Conservation (phyloP, 805 yeast species). For the Metschnikowia gruessii region DNA sequence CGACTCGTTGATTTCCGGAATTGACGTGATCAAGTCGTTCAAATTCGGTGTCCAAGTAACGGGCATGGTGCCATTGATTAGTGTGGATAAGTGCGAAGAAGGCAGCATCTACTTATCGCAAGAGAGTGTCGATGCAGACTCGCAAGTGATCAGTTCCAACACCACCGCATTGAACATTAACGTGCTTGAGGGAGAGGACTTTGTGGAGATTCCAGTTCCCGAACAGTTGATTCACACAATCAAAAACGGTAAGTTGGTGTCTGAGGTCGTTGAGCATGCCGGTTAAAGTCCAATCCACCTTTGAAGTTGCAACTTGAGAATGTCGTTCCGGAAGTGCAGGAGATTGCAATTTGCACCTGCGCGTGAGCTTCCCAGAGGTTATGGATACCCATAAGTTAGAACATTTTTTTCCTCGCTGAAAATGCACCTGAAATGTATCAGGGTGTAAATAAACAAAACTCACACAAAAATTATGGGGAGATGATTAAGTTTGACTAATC, state of each 20-base stretch:
- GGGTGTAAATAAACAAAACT: neutral
- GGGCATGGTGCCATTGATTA: conserved; percentile 78
- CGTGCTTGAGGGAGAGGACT: conserved; percentile 74
- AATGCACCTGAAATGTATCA: neutral
- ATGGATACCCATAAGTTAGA: neutral
- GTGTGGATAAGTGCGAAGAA: conserved; percentile 84
- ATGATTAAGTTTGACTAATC: no score
- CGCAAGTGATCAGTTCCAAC: conserved; percentile 73
- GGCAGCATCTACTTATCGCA: conserved; percentile 77
- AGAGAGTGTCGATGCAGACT: conserved; percentile 62
- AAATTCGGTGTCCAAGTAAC: conserved; percentile 83
- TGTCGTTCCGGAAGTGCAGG: neutral
- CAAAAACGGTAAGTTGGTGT: conserved; percentile 56
- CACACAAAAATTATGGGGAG: no score
- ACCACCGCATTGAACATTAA: conserved; percentile 85
- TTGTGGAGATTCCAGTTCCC: conserved; percentile 78
- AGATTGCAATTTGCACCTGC: conserved; percentile 4
- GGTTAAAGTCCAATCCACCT: conserved; percentile 39
- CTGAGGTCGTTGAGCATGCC: conserved; percentile 78
- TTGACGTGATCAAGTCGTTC: conserved; percentile 79
- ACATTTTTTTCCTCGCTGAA: neutral
- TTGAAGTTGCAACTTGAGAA: conserved; percentile 1
- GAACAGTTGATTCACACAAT: conserved; percentile 85
- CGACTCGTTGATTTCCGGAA: conserved; percentile 81
- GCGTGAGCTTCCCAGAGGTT: neutral